Evolutionary conservation across 495 filamentous ascomycete species (phyloP), one percentile per base, ranked within the genome.

Genomic region (Jackrogersella minutella): DNA sequence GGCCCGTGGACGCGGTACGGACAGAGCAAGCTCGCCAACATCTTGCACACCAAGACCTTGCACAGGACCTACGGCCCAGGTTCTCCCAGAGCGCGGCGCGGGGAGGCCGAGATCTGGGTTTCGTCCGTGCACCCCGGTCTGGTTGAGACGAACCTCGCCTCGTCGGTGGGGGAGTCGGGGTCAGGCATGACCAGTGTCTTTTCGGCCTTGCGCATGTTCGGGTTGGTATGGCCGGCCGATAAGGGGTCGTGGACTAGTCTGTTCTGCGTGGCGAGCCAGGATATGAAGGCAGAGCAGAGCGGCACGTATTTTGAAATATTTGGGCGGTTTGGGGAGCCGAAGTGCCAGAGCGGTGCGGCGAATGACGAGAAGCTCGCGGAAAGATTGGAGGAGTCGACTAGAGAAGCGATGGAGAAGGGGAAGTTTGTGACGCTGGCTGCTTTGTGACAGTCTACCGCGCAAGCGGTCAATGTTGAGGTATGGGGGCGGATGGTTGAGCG

Each of bases 21-120:
- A 8, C 77, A 82, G 63, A 76, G 72, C 74, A 83, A 81, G 67
- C 75, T 81, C 19, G 78, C 78, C 28, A 80, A 80, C 40, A 69
- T 81, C 31, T 37, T 83, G 33, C 76, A 80, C 61, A 58, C 76
- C 13, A 76, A 73, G 59, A 69, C 54, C 13, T 57, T 79, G 44
- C 53, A 74, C 28, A 37, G 28, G 37, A 69, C 50, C 28, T 81
- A 79, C 51, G 81, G 79, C 3, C 79, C 79, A 10, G 58, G 60
- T 7, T 77, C 74, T 8, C 37, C 39, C 7, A 71, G 65, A 39
- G 73, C 74, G 22, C 55, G 33, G 24, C 64, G 53, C 3, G 69
- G 69, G 5, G 50, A 72, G 5, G 78, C 76, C 22, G 77, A 79
- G 63, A 78, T 81, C 51, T 78, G 75, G 76, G 52, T 64, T 22